phyloP scores from a whole-genome alignment of 1,139 yeast genomes.

The Geotrichum siamense region DNA sequence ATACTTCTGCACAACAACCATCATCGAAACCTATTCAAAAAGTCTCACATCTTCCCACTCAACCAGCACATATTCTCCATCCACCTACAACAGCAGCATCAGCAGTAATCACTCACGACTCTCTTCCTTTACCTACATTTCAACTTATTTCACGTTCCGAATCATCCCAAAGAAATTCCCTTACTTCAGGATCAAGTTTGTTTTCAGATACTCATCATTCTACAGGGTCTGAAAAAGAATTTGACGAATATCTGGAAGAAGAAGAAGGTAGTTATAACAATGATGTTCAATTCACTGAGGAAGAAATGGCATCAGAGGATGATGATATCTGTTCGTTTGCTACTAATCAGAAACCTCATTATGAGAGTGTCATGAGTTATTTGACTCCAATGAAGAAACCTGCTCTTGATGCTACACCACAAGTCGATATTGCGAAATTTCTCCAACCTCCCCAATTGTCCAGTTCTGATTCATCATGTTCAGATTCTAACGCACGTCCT shows the following conservation, averaged over 20 bases:
- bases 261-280: not conserved
- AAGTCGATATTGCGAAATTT: not conserved
- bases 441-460: constrained; percentile 1
- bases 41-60: constrained; percentile 2
- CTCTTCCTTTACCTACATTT: not conserved
- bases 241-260: not conserved
- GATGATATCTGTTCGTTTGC: constrained; percentile 1
- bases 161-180: not conserved
- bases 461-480: not conserved
- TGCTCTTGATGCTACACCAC: not conserved
- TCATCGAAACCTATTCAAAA: too few relatives aligned
- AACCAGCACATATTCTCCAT: constrained; percentile 2
- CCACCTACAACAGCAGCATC: not conserved
- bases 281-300: not conserved
- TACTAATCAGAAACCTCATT: constrained; percentile 10
- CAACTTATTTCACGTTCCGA: not conserved
- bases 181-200: constrained; percentile 1
- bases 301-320: not conserved
- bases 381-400: not conserved
- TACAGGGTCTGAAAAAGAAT: not conserved
- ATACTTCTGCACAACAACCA: too few relatives aligned
- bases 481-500: not conserved
- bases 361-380: constrained; percentile 13
- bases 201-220: not conserved
- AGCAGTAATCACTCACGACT: not conserved